A percentile compares a stretch with the other conserved stretches of the same genome.
Conservation (phyloP, 75 land plant genomes). For the Cupressus sempervirens region DNA sequence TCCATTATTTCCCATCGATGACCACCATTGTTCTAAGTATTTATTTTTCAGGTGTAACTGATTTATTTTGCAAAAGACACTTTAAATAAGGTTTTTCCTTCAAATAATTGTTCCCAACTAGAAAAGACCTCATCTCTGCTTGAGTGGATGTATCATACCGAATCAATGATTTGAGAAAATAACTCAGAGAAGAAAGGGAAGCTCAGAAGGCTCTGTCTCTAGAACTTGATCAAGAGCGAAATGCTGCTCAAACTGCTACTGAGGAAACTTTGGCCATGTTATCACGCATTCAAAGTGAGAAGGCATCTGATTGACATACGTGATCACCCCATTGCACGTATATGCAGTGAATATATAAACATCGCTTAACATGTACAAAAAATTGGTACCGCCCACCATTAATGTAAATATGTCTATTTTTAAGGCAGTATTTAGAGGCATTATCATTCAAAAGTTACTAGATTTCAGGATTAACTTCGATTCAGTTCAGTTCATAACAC, state of each 20-base stretch:
- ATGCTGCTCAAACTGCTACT: conserved; percentile 78
- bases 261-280: conserved; percentile 98
- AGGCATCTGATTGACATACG: conserved; percentile 43
- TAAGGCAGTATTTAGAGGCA: too few relatives aligned
- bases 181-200: conserved; percentile 44
- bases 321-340: too few relatives aligned
- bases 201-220: conserved; percentile 39
- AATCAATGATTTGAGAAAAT: conserved; percentile 34
- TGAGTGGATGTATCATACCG: conserved; percentile 1
- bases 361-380: too few relatives aligned
- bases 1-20: neutral
- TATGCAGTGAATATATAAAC: too few relatives aligned
- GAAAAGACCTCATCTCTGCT: neutral
- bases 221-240: conserved; percentile 88
- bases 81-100: neutral
- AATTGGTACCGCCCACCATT: too few relatives aligned
- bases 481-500: too few relatives aligned
- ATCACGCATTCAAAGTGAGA: conserved; percentile 76
- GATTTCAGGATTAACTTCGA: too few relatives aligned
- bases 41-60: neutral
- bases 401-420: too few relatives aligned
- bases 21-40: too few relatives aligned
- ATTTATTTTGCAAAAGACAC: neutral
- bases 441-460: too few relatives aligned
- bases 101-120: neutral